A percentile compares a stretch with the other conserved stretches of the same genome.
phyloP scores from a whole-genome alignment of 2,329 filamentous ascomycete genomes.

The Phyllosticta ampelicida region DNA sequence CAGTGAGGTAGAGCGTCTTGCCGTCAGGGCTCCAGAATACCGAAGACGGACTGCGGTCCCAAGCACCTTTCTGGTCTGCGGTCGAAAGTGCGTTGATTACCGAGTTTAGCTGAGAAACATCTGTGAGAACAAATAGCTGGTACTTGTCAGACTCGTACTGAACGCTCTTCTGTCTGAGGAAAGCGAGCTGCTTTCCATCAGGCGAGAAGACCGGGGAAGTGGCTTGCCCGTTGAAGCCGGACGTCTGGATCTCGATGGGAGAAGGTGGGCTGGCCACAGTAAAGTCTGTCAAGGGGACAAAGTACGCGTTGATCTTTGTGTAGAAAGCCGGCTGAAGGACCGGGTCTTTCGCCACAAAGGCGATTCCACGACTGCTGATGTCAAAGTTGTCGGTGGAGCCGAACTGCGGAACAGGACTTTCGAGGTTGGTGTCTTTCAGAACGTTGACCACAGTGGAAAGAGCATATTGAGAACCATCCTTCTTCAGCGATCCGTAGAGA shows the following conservation, averaged over 20 bases:
- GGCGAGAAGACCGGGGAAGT: constrained; percentile 62
- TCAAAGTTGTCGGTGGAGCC: constrained; percentile 76
- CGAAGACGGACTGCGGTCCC: constrained; percentile 44
- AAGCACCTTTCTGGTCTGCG: constrained; percentile 49
- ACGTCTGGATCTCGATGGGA: constrained; percentile 47
- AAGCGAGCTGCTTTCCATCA: constrained; percentile 59
- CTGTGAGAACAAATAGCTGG: constrained; percentile 52
- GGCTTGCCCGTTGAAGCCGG: constrained; percentile 52
- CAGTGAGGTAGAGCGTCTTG: constrained; percentile 57
- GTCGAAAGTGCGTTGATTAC: constrained; percentile 54
- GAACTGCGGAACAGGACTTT: constrained; percentile 64
- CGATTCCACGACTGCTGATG: constrained; percentile 52
- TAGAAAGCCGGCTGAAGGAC: constrained; percentile 58
- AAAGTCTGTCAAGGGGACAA: constrained; percentile 54
- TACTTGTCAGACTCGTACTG: constrained; percentile 77
- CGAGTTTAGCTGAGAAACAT: constrained; percentile 47
- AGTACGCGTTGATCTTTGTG: constrained; percentile 76
- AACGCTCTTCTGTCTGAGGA: constrained; percentile 64
- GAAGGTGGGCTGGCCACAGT: constrained; percentile 39
- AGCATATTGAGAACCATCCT: constrained; percentile 18
- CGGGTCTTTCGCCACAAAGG: constrained; percentile 67
- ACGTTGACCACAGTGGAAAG: constrained; percentile 50
- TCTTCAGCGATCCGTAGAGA: constrained; percentile 54
- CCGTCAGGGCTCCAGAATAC: constrained; percentile 45
- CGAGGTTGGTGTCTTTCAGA: constrained; percentile 47